These are phyloP conservation scores for Ananas comosus DNA, from an alignment of 176 grass and related monocot genomes.

Conservation along the genomic window DNA sequence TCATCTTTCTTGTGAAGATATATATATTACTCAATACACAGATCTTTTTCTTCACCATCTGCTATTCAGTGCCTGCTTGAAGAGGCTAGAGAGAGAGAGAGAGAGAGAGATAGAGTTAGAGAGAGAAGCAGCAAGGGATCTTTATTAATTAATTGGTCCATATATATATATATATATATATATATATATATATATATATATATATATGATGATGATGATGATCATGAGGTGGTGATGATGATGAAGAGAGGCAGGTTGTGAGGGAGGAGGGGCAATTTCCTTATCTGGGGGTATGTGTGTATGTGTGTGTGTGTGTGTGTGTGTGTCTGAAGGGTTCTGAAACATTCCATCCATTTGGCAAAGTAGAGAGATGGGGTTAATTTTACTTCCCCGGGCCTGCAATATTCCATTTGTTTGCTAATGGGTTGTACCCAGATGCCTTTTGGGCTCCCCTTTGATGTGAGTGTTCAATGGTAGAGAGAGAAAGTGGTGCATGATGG, in stretches of 20 bases:
- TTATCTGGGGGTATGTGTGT: constrained; percentile 36
- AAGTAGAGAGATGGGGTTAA: constrained; percentile 8
- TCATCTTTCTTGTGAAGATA: neutral
- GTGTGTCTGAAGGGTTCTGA: constrained; percentile 16
- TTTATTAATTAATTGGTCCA: no score
- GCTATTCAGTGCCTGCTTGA: neutral
- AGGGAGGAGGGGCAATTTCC: constrained; percentile 13
- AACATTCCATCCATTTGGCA: constrained; percentile 76
- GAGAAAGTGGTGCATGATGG: neutral
- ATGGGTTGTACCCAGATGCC: constrained; percentile 75
- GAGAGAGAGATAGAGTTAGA: no score
- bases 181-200: no score
- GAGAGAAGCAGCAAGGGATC: no score
- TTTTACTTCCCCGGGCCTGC: constrained; percentile 30
- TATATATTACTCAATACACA: constrained; percentile 17
- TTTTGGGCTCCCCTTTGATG: constrained; percentile 46
- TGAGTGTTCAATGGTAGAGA: constrained; percentile 71
- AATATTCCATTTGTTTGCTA: constrained; percentile 98
- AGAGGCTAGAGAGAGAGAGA: no score
- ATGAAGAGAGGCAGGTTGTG: constrained; percentile 28
- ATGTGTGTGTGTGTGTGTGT: no score
- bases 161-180: no score
- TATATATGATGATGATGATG: constrained; percentile 31
- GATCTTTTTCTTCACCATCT: constrained; percentile 42
- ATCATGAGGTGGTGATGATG: constrained; percentile 52